Evolutionary conservation across 345 rosid genomes (phyloP).

Genomic region (Eucalyptus lansdowneana): DNA sequence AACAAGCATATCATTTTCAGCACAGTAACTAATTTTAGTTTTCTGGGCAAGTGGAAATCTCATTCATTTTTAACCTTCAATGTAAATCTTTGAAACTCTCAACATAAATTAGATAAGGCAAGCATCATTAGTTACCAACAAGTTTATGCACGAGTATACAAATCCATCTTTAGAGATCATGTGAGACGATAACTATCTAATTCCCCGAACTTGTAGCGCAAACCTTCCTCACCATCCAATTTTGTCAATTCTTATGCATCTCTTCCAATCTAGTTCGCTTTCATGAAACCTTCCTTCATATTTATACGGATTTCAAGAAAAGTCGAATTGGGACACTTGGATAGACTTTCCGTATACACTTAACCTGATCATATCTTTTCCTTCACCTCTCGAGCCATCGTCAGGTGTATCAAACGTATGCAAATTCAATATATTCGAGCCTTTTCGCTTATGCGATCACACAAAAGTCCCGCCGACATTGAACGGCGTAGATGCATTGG

Average conservation of each 20-base stretch:
- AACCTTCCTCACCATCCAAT: not conserved
- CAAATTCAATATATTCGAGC: not conserved
- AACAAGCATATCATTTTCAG: not conserved
- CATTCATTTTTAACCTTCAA: not conserved
- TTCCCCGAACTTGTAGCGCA: accelerated
- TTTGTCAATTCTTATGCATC: not conserved
- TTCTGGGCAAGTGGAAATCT: not conserved
- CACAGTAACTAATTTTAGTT: not conserved
- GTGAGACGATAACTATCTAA: not conserved
- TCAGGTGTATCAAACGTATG: accelerated
- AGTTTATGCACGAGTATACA: accelerated
- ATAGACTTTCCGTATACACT: accelerated
- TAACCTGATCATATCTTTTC: too few relatives aligned
- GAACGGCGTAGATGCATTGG: not conserved
- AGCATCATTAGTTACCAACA: not conserved
- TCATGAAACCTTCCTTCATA: accelerated
- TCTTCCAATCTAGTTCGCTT: not conserved
- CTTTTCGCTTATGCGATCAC: not conserved
- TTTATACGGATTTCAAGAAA: not conserved
- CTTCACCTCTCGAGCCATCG: too few relatives aligned
- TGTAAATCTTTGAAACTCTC: not conserved
- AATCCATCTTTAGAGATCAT: not conserved
- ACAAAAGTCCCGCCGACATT: not conserved
- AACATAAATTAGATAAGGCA: not conserved
- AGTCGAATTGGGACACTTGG: not conserved